Evolutionary conservation across 2,329 filamentous ascomycete genomes (phyloP).

Genomic region (Colletotrichum brevisporum): DNA sequence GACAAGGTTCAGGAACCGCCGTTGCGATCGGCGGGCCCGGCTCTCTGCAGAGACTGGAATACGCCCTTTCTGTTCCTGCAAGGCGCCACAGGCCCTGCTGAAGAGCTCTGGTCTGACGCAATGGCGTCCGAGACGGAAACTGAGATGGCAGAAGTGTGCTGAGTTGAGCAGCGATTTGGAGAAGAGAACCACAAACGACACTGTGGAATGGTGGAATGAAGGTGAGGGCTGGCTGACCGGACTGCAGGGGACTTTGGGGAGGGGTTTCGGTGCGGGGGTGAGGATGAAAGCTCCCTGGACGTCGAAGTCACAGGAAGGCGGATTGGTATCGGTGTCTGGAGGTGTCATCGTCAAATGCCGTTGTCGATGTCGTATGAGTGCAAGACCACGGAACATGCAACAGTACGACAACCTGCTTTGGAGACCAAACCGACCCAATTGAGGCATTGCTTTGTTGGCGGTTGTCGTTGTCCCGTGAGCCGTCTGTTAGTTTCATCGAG

Average conservation of each 20-base stretch:
- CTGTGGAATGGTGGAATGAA: too few relatives aligned
- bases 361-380: neutral
- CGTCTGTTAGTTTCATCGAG: neutral
- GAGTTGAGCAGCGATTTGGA: constrained; percentile 5
- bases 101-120: constrained; percentile 30
- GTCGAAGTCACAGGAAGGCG: neutral
- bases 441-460: neutral
- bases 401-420: neutral
- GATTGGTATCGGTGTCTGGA: constrained; percentile 6
- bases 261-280: constrained; percentile 10
- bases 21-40: constrained; percentile 33
- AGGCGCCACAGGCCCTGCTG: constrained; percentile 3
- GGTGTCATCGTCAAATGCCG: constrained; percentile 19
- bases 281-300: neutral
- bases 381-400: neutral
- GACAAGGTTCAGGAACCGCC: constrained; percentile 34
- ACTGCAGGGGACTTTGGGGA: neutral
- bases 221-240: neutral
- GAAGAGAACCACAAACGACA: neutral
- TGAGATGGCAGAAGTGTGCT: constrained; percentile 9
- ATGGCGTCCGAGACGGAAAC: constrained; percentile 9
- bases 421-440: neutral
- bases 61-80: neutral
- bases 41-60: neutral
- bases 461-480: neutral